Evolutionary conservation across 148 eudicot species (phyloP), one percentile per base, ranked within the genome.

Genomic region (Gaultheria prostrata): DNA sequence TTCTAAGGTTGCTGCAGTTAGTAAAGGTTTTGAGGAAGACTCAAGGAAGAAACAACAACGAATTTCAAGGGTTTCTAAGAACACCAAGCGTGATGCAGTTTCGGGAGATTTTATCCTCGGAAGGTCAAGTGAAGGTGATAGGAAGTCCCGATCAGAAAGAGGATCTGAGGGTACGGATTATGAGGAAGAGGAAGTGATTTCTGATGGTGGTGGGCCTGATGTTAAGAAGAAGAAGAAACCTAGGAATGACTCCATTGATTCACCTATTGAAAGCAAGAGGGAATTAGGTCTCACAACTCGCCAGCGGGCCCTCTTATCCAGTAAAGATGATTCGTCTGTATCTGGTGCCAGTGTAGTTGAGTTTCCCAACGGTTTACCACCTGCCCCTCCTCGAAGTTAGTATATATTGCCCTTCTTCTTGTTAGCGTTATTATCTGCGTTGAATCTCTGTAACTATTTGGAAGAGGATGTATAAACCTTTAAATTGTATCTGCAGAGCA

Each of bases 341-440:
- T 54, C 91, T 70, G 91, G 88, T 86, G 89, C 90, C 45, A 90
- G 80, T 82, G 89, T 61, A 35, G 83, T 97, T 75, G 99, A 93
- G 87, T 97, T 92, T 76, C 97, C 99, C 76, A 91, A 97, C 76
- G 99, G 99, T 53, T 88, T 94, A 77, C 97, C 98, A 69, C 95
- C 95, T 1, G 90, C 97, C 1, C 89, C 98, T 51, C 82, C 98
- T 80, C 91, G 91, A 90, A 97, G 99, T 95, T 43, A 83, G 95
- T 86, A 61, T 76, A 76, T 56, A 32, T 77, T 51, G 80, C 13
- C 3, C 46, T 43, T 46, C 8, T 14, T 49, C 9, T 61, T 71
- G 0, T 24, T 28, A 12, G 11, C 5, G 14, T 67, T 67, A 10
- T 67, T 4, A 4, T 28, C 6, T n/a, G 18, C 21, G 18, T 73